Base-by-base conservation (phyloP, 352 stramenopile species). In the Phytophthora syringae region DNA sequence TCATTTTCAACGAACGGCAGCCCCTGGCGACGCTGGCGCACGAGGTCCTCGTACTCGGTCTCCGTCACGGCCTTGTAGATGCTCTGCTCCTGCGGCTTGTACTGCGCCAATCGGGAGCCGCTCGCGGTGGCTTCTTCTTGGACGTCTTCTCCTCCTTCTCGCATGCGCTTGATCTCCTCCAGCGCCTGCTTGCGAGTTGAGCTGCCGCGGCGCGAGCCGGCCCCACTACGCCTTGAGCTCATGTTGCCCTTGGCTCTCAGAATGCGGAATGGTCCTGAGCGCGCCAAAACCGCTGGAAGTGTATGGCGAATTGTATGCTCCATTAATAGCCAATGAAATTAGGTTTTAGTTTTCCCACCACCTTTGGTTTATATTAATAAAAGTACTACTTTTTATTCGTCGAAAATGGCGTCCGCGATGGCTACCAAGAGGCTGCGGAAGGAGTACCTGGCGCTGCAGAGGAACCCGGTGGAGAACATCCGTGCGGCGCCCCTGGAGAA, bases 401-500 rank as follows among this genome's bases (percentile, higher is more conserved):
- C 13, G 30, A 55, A 37, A 13, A 48, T 48, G 83, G 82, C 84
- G 73, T 90, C 77, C 32, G 74, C 77, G 48, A 90, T 94, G 79
- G 86, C 86, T 15, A 96, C 86, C 28, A 90, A 94, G 66, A 87
- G 94, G 27, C 77, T 98, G 52, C 90, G 89, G 27, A 95, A 97
- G 68, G 92, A 98, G 76, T 96, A 97, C 58, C 70, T 95, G 54
- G 75, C 80, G 28, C 65, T 98, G 42, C 74, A 89, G 60, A 95
- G 92, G 68, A 92, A 90, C 51, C 92, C 94, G 15, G 82, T 90
- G 60, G 80, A 89, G 65, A 97, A 95, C 76, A 96, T 98, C 50
- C 75, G 77, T 32, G 90, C 92, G 24, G 76, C 77, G 39, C 93
- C 94, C 30, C 71, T 95, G 63, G 91, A 98, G 77, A 83, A 81